Base-by-base conservation (phyloP, 139 green algal species). In the Asterochloris sp. region DNA sequence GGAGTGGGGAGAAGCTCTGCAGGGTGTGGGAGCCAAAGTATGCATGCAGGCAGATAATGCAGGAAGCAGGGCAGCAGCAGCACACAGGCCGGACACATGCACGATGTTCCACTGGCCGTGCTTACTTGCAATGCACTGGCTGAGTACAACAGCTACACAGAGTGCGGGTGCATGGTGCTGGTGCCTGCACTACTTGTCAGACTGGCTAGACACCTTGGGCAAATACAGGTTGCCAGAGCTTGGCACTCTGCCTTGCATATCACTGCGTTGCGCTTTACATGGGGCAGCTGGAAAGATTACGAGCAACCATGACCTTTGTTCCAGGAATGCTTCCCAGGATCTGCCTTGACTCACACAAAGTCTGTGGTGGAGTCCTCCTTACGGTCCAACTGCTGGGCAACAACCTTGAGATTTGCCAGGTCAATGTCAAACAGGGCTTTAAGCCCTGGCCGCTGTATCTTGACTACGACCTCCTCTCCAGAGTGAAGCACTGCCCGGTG, bases 371-470 rank as follows among this genome's bases (percentile, higher is more conserved):
- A 54, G 62, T 91, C 88, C 54, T 92, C 89, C 17, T 64, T 73
- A 13, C 60, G 83, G 82, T 92, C 89, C 76, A 92, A 69, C 82
- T 85, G 79, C 89, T 98, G 83, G 28, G 96, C 94, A 79, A 99
- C 86, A 23, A 96, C 85, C 16, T 94, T 89, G 26, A 99, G 89
- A 87, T 98, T 97, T 82, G 96, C 95, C 69, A 98, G 90, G 88
- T 99, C 96, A 80, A 99, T 91, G 80, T 92, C 90, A 76, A 90
- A 97, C 66, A 97, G 85, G 78, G 90, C 82, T 81, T 92, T 90
- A 63, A 97, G 90, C 0, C 92, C 94, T 11, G 94, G 93, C 61
- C 93, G 85, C 89, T 97, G 94, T 13, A 97, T 88, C 79, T 96
- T 96, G 19, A 96, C 88, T 29, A 96, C 92, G 15, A 95, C 91